phyloP scores from a whole-genome alignment of 495 filamentous ascomycete species.

The Penicilliopsis zonata region DNA sequence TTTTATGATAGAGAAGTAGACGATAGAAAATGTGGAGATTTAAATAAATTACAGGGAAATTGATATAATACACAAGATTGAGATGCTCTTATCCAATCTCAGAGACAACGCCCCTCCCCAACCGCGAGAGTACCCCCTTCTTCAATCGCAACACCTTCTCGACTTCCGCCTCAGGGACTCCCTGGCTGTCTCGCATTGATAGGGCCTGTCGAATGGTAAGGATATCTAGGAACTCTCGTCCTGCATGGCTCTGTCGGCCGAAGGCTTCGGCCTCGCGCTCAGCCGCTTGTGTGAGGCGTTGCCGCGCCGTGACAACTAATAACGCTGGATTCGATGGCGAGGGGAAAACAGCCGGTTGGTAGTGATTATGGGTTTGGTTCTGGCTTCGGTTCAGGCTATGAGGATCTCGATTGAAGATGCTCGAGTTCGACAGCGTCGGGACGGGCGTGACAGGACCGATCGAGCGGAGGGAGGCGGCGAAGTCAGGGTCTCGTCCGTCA shows the following conservation, averaged over 20 bases:
- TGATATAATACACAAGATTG: not conserved
- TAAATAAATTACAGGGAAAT: too few relatives aligned
- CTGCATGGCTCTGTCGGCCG: slow-evolving; percentile 29
- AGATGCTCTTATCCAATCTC: slow-evolving; percentile 10
- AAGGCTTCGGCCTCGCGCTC: slow-evolving; percentile 36
- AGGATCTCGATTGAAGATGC: slow-evolving; percentile 24
- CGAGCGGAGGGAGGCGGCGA: slow-evolving; percentile 45
- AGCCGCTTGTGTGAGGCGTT: slow-evolving; percentile 30
- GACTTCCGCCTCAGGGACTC: slow-evolving; percentile 38
- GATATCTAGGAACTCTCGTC: slow-evolving; percentile 49
- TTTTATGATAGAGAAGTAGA: too few relatives aligned
- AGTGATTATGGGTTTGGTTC: slow-evolving; percentile 4
- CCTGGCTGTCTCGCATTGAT: slow-evolving; percentile 44
- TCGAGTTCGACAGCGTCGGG: slow-evolving; percentile 45
- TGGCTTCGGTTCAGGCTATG: slow-evolving; percentile 2
- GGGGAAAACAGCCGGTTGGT: slow-evolving; percentile 29
- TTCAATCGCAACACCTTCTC: slow-evolving; percentile 46
- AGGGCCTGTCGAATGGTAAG: slow-evolving; percentile 48
- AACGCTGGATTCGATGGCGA: slow-evolving; percentile 41
- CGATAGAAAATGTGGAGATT: too few relatives aligned
- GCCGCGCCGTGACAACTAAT: slow-evolving; percentile 32
- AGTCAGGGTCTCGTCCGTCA: slow-evolving; percentile 53
- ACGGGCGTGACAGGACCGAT: slow-evolving; percentile 54
- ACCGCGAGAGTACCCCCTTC: slow-evolving; percentile 40
- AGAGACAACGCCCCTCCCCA: slow-evolving; percentile 41